Percentiles rank a stretch among this genome's conserved stretches.
Conservation (phyloP, 2,329 filamentous ascomycete genomes). For the Blastomyces emzantsi region DNA sequence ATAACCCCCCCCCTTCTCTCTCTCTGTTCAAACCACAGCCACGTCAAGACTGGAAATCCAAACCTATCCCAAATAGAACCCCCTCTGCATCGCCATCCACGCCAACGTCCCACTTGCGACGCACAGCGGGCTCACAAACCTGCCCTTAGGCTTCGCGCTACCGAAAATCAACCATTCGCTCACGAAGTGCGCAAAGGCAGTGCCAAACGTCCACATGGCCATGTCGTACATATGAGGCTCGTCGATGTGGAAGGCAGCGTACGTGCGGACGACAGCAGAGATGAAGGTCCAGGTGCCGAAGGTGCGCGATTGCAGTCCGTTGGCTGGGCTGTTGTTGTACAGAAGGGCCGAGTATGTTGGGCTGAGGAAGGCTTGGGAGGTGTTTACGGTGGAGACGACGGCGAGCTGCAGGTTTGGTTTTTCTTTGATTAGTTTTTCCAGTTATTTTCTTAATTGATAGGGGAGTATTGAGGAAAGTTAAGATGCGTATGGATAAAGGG, state of each 20-base stretch:
- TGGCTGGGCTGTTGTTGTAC: constrained; percentile 55
- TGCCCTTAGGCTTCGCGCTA: constrained; percentile 57
- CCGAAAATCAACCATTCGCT: constrained; percentile 74
- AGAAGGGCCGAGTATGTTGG: constrained; percentile 76
- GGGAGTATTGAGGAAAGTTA: neutral
- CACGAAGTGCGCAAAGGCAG: constrained; percentile 69
- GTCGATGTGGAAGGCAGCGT: constrained; percentile 73
- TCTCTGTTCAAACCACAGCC: neutral
- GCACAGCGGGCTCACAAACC: constrained; percentile 50
- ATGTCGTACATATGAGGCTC: constrained; percentile 68
- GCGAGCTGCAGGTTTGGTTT: constrained; percentile 53
- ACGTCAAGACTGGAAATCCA: neutral
- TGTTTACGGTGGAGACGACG: constrained; percentile 73
- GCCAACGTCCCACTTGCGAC: constrained; percentile 47
- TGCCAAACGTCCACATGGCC: constrained; percentile 68
- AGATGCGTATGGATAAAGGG: neutral
- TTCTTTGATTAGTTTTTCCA: neutral
- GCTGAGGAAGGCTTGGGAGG: constrained; percentile 71
- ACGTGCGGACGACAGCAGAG: constrained; percentile 65
- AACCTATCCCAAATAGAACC: constrained; percentile 24
- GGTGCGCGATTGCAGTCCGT: constrained; percentile 64
- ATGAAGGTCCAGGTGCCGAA: constrained; percentile 87
- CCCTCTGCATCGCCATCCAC: constrained; percentile 56
- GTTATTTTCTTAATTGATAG: constrained; percentile 11
- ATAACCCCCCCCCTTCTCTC: too few species aligned